Percentiles rank a stretch among this genome's conserved stretches.
Evolutionary conservation across 768 basidiomycete species (phyloP).

Genomic region (Paxillus rubicundulus): DNA sequence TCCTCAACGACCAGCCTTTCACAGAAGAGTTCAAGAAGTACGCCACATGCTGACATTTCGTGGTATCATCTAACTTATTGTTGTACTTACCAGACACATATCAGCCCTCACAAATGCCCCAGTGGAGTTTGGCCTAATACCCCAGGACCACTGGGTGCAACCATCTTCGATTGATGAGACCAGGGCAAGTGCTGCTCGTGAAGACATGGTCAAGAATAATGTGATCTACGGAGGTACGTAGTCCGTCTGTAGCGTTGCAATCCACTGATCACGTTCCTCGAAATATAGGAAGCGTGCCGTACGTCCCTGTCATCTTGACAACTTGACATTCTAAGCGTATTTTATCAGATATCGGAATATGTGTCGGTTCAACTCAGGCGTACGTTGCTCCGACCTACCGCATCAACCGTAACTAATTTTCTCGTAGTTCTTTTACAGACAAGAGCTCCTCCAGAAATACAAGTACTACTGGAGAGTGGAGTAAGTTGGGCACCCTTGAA

Average conservation of each 20-base stretch:
- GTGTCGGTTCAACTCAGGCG: conserved; percentile 94
- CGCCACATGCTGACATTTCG: conserved; percentile 13
- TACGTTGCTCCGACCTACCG: conserved; percentile 33
- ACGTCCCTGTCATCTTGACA: conserved; percentile 29
- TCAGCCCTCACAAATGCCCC: conserved; percentile 27
- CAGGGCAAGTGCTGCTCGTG: conserved; percentile 53
- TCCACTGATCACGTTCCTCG: not conserved
- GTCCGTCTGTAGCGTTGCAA: conserved; percentile 2
- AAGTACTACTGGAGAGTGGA: conserved; percentile 92
- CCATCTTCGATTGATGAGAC: conserved; percentile 76
- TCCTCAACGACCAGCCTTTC: conserved; percentile 86
- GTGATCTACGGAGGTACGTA: conserved; percentile 65
- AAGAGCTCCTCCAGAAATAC: conserved; percentile 71
- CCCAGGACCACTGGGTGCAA: conserved; percentile 70
- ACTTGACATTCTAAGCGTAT: conserved; percentile 6
- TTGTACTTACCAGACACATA: conserved; percentile 27
- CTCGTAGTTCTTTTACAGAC: conserved; percentile 76
- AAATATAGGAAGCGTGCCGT: conserved; percentile 68
- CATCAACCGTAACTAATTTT: conserved; percentile 1
- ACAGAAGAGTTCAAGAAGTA: conserved; percentile 69
- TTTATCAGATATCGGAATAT: conserved; percentile 77
- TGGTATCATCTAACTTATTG: conserved; percentile 4
- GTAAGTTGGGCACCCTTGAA: conserved; percentile 40
- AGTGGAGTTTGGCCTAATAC: conserved; percentile 62
- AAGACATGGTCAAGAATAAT: conserved; percentile 59